phyloP scores from a whole-genome alignment of 1,284 basidiomycete genomes.

The Polyporus tsugae region DNA sequence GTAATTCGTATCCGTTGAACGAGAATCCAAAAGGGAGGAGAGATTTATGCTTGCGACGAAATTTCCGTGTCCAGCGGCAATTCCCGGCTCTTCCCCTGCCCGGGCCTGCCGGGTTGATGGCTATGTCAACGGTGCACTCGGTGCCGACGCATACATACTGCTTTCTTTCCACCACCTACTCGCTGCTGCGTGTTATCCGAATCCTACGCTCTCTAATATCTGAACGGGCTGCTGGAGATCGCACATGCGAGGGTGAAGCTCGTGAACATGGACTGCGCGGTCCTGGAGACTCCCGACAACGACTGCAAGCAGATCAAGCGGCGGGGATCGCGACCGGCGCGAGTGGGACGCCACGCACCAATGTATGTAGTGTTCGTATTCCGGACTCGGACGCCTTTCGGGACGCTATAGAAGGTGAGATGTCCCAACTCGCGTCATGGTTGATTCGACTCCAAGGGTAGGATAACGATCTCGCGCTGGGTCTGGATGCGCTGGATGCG shows the following conservation, averaged over 20 bases:
- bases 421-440: conserved; percentile 57
- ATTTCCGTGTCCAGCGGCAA: no score
- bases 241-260: background rate
- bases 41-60: no score
- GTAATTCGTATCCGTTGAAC: no score
- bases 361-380: conserved; percentile 83
- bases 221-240: background rate
- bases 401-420: conserved; percentile 84
- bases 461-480: no score
- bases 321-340: conserved; percentile 21
- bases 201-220: background rate
- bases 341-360: conserved; percentile 81
- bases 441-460: conserved; percentile 48
- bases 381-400: conserved; percentile 91
- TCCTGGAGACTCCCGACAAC: no score
- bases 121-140: no score
- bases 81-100: no score
- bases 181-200: background rate
- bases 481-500: conserved; percentile 69
- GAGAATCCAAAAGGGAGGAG: no score
- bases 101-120: no score
- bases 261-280: no score
- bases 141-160: background rate
- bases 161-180: background rate
- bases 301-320: no score